Conservation (phyloP, 2,329 filamentous ascomycete species). For the Sclerotinia spermophila region DNA sequence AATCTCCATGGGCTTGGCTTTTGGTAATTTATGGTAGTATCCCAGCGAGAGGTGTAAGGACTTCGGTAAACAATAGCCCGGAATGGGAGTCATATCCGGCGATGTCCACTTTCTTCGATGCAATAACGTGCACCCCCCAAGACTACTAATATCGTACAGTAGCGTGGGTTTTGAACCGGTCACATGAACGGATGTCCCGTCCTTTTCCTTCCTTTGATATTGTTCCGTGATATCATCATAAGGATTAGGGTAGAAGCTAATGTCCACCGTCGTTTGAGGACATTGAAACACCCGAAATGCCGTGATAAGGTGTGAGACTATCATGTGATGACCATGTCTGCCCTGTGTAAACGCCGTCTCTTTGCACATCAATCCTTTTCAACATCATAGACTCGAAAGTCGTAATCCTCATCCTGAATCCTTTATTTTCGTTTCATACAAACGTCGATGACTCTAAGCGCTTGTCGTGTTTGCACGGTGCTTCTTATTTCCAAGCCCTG, state of each 20-base stretch:
- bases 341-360: neutral
- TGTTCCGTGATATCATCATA: conserved; percentile 3
- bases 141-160: neutral
- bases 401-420: conserved; percentile 9
- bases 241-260: neutral
- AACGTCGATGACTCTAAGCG: neutral
- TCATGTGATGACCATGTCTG: neutral
- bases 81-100: conserved; percentile 14
- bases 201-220: neutral
- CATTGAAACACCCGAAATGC: neutral
- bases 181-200: conserved; percentile 17
- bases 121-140: neutral
- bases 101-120: conserved; percentile 12
- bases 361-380: neutral
- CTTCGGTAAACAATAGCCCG: conserved; percentile 17
- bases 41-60: neutral
- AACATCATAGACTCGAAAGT: neutral
- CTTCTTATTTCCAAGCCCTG: neutral
- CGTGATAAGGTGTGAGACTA: neutral
- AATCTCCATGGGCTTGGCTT: conserved; percentile 14
- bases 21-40: conserved; percentile 8
- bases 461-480: conserved; percentile 3
- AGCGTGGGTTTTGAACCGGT: conserved; percentile 4
- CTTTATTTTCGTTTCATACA: conserved; percentile 8
- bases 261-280: neutral